Percentiles rank a stretch among this genome's conserved stretches.
Conservation (phyloP, 495 filamentous ascomycete species). For the Ramalina intermedia region DNA sequence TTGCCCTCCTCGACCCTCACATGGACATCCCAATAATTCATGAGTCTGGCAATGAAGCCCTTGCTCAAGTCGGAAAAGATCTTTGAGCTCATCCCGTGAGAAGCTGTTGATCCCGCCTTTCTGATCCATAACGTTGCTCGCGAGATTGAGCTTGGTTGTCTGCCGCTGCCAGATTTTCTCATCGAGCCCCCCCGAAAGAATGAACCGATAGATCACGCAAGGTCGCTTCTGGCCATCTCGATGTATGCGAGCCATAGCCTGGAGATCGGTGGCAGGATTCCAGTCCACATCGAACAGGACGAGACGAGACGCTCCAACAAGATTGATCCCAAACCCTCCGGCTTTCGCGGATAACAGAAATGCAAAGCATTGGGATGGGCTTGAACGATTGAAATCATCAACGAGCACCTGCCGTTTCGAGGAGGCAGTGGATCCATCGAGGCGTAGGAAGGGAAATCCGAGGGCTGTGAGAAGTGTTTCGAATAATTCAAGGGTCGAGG, state of each 20-base stretch:
- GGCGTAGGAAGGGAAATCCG: slow-evolving; percentile 50
- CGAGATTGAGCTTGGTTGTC: slow-evolving; percentile 58
- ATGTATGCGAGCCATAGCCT: slow-evolving; percentile 79
- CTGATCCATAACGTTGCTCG: slow-evolving; percentile 50
- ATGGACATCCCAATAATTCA: slow-evolving; percentile 53
- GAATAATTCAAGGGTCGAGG: slow-evolving; percentile 58
- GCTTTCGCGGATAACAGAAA: slow-evolving; percentile 72
- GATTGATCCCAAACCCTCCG: slow-evolving; percentile 62
- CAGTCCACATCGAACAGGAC: slow-evolving; percentile 73
- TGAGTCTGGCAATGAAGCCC: slow-evolving; percentile 49
- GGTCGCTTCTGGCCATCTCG: slow-evolving; percentile 60
- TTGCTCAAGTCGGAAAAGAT: slow-evolving; percentile 57
- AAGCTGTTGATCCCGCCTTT: slow-evolving; percentile 45
- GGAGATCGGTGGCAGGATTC: slow-evolving; percentile 69
- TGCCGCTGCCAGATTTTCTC: slow-evolving; percentile 82
- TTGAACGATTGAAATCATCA: slow-evolving; percentile 57
- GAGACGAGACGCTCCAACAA: slow-evolving; percentile 62
- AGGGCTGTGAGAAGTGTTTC: slow-evolving; percentile 48
- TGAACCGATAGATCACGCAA: slow-evolving; percentile 59
- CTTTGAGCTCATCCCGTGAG: slow-evolving; percentile 51
- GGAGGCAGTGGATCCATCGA: slow-evolving; percentile 59
- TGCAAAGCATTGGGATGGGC: slow-evolving; percentile 44
- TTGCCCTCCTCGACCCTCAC: slow-evolving; percentile 40
- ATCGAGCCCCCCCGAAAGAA: slow-evolving; percentile 60
- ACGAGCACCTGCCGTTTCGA: slow-evolving; percentile 59